Conservation (phyloP, 768 basidiomycete species). For the Crassisporium funariophilum region DNA sequence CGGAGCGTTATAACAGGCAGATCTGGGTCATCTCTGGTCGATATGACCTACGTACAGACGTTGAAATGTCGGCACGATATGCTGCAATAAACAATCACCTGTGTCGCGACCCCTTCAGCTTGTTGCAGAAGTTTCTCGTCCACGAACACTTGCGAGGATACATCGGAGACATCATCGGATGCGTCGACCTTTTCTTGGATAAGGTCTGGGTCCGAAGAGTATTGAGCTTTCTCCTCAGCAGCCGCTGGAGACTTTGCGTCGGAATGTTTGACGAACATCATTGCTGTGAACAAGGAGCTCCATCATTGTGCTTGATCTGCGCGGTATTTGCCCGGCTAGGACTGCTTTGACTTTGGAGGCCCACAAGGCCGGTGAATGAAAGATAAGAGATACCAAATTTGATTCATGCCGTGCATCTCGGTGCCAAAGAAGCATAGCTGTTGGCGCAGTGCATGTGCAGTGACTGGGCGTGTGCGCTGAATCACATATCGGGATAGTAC, state of each 20-base stretch:
- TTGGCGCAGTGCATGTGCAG: constrained; percentile 1
- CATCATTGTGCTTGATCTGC: too few species aligned
- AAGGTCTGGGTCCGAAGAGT: background rate
- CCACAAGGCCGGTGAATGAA: too few species aligned
- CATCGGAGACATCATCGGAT: constrained; percentile 8
- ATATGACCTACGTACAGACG: constrained; percentile 39
- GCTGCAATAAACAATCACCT: constrained; percentile 26
- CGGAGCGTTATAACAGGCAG: constrained; percentile 52
- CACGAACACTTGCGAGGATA: constrained; percentile 11
- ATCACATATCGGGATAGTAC: too few species aligned
- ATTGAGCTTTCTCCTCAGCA: background rate
- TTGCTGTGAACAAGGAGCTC: too few species aligned
- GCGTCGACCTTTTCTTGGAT: constrained; percentile 10
- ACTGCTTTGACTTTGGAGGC: too few species aligned
- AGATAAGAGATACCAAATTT: background rate
- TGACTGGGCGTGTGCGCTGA: too few species aligned
- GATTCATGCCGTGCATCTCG: background rate
- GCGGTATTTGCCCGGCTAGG: too few species aligned
- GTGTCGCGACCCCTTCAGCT: constrained; percentile 45
- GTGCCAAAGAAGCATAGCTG: background rate
- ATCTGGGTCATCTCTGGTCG: constrained; percentile 48
- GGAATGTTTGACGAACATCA: too few species aligned
- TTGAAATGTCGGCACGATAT: background rate
- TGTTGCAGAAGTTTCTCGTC: constrained; percentile 36
- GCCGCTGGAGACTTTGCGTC: background rate